A percentile compares a stretch with the other conserved stretches of the same genome.
phyloP scores from a whole-genome alignment of 2,329 filamentous ascomycete genomes.

The Alternaria brassicae region DNA sequence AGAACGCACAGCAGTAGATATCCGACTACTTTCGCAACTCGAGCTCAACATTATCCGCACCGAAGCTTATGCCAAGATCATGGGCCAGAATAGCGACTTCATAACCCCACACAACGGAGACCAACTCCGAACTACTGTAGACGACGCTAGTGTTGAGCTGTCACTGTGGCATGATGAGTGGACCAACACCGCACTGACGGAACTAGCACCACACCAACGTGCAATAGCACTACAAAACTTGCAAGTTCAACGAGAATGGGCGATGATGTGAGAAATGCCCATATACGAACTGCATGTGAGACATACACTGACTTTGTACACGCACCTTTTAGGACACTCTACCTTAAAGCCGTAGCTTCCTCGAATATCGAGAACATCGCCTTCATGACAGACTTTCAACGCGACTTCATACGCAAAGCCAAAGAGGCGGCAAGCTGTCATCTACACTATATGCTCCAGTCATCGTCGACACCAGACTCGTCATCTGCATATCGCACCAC shows the following conservation, averaged over 20 bases:
- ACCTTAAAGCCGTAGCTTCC: slow-evolving; percentile 59
- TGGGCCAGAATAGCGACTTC: slow-evolving; percentile 13
- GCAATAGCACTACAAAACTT: slow-evolving; percentile 54
- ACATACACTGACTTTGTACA: too few species aligned
- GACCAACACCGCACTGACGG: slow-evolving; percentile 33
- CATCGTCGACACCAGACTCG: slow-evolving; percentile 23
- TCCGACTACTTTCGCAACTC: slow-evolving; percentile 62
- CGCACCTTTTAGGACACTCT: too few species aligned
- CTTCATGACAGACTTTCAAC: slow-evolving; percentile 59
- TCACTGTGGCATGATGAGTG: slow-evolving; percentile 54
- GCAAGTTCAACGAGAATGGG: slow-evolving; percentile 62
- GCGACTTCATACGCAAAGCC: slow-evolving; percentile 58
- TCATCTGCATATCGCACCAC: slow-evolving; percentile 24
- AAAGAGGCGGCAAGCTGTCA: slow-evolving; percentile 61
- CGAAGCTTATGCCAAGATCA: slow-evolving; percentile 36
- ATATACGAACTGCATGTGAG: too few species aligned
- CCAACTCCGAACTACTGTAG: slow-evolving; percentile 26
- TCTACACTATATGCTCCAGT: slow-evolving; percentile 56
- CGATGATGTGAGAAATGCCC: too few species aligned
- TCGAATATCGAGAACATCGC: slow-evolving; percentile 60
- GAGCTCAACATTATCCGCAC: slow-evolving; percentile 56
- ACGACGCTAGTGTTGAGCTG: slow-evolving; percentile 37
- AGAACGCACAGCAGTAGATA: slow-evolving; percentile 57
- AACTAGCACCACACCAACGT: slow-evolving; percentile 19
- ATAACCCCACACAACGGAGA: slow-evolving; percentile 25